phyloP scores from a whole-genome alignment of 2,329 filamentous ascomycete species.

The Akanthomyces lecanii region DNA sequence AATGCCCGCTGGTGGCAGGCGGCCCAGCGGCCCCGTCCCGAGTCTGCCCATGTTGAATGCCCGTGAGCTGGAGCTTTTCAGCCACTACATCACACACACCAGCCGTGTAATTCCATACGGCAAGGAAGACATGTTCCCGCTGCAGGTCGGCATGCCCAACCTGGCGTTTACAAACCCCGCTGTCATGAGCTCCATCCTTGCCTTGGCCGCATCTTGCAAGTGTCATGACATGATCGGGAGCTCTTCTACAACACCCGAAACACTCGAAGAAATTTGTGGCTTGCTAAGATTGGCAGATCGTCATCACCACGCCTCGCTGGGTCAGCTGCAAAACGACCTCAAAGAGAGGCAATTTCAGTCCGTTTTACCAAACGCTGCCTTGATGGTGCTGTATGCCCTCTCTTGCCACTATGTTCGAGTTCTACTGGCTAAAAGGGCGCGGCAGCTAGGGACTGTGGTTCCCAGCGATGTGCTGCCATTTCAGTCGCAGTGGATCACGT shows the following conservation, averaged over 20 bases:
- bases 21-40: background rate
- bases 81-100: conserved; percentile 40
- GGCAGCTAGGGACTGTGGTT: conserved; percentile 17
- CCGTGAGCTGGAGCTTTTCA: conserved; percentile 34
- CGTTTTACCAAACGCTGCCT: conserved; percentile 35
- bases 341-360: conserved; percentile 30
- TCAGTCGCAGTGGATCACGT: conserved; percentile 34
- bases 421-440: conserved; percentile 26
- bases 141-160: conserved; percentile 39
- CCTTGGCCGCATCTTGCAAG: conserved; percentile 38
- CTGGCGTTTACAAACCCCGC: conserved; percentile 36
- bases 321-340: conserved; percentile 33
- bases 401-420: conserved; percentile 36
- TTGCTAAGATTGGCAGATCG: conserved; percentile 30
- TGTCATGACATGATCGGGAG: conserved; percentile 30
- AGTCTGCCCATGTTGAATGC: conserved; percentile 1
- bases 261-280: conserved; percentile 13
- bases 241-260: background rate
- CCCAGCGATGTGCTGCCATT: conserved; percentile 29
- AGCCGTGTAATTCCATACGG: conserved; percentile 34
- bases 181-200: conserved; percentile 40
- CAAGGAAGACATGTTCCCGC: conserved; percentile 34
- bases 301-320: conserved; percentile 36
- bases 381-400: conserved; percentile 40
- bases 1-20: background rate